Percentiles rank a stretch among this genome's conserved stretches.
These are phyloP conservation scores for Takakia lepidozioides DNA, from an alignment of 225 moss, liverwort and hornwort species.

Conservation along the genomic window DNA sequence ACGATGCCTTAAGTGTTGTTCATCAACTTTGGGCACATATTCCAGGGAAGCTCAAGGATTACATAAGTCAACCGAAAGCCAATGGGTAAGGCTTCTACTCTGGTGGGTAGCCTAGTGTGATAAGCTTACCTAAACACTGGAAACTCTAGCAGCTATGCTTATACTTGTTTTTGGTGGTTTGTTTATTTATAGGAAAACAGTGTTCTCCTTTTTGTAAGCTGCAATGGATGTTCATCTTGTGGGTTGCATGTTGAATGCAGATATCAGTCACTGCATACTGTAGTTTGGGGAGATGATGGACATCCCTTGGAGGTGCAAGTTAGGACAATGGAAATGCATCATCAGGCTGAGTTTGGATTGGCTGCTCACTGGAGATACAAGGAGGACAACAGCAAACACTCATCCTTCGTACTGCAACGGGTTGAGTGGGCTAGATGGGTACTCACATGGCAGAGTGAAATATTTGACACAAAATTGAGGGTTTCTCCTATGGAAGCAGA, in stretches of 20 bases:
- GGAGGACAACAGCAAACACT: conserved; percentile 67
- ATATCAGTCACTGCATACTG: conserved; percentile 82
- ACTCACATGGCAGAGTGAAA: conserved; percentile 91
- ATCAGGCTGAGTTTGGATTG: conserved; percentile 88
- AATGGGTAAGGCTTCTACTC: conserved; percentile 49
- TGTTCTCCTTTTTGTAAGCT: no score
- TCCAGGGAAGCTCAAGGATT: conserved; percentile 73
- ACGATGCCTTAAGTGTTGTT: conserved; percentile 62
- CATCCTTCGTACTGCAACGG: conserved; percentile 67
- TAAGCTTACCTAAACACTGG: no score
- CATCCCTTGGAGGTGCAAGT: conserved; percentile 89
- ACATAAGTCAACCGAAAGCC: conserved; percentile 59
- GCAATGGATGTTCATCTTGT: no score
- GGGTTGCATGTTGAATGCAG: conserved; percentile 15
- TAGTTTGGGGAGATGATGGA: conserved; percentile 70
- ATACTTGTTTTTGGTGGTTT: no score
- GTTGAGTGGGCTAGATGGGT: conserved; percentile 99
- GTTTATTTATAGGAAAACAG: no score
- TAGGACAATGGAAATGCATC: conserved; percentile 85
- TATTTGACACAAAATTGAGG: conserved; percentile 78
- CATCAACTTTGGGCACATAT: conserved; percentile 68
- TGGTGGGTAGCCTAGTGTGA: no score
- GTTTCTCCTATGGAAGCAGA: conserved; percentile 54
- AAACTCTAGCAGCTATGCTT: no score
- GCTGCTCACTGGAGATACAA: conserved; percentile 98